A percentile compares a stretch with the other conserved stretches of the same genome.
phyloP scores from a whole-genome alignment of 495 filamentous ascomycete genomes.

The Thozetella sp. region DNA sequence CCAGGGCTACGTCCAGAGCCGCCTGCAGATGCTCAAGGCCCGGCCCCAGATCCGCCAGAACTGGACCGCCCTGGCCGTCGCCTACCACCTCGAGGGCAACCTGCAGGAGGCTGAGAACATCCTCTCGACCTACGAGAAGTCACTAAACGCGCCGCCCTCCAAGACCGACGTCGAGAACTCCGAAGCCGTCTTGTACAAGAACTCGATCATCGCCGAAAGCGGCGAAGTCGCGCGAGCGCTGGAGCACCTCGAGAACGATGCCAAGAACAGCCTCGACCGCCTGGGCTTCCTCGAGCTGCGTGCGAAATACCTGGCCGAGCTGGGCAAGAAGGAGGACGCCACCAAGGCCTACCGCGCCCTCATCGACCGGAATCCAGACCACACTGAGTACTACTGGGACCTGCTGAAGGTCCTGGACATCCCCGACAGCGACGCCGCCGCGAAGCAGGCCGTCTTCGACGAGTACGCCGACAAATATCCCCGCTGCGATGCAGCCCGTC shows the following conservation, averaged over 20 bases:
- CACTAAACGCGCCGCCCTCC: constrained; percentile 73
- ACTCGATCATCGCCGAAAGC: constrained; percentile 85
- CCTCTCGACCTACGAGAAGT: constrained; percentile 89
- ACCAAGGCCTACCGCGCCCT: constrained; percentile 77
- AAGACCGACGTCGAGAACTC: constrained; percentile 86
- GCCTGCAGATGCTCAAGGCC: constrained; percentile 80
- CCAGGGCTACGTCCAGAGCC: constrained; percentile 86
- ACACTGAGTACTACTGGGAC: constrained; percentile 80
- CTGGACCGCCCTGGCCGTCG: constrained; percentile 94
- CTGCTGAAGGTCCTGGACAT: constrained; percentile 71
- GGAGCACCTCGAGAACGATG: constrained; percentile 79
- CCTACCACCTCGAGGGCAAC: constrained; percentile 86
- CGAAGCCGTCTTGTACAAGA: constrained; percentile 96
- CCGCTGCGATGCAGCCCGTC: constrained; percentile 79
- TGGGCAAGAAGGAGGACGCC: constrained; percentile 80
- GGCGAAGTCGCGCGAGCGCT: constrained; percentile 80
- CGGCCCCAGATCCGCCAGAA: constrained; percentile 81
- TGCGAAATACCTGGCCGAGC: constrained; percentile 80
- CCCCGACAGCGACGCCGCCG: constrained; percentile 57
- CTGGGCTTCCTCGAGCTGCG: constrained; percentile 88
- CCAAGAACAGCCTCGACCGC: constrained; percentile 79
- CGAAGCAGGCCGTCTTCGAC: constrained; percentile 73
- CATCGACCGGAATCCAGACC: constrained; percentile 85
- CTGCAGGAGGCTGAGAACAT: constrained; percentile 86
- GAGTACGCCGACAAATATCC: constrained; percentile 80